phyloP scores from a whole-genome alignment of 306 rosid genomes.

The Astragalus membranaceus region DNA sequence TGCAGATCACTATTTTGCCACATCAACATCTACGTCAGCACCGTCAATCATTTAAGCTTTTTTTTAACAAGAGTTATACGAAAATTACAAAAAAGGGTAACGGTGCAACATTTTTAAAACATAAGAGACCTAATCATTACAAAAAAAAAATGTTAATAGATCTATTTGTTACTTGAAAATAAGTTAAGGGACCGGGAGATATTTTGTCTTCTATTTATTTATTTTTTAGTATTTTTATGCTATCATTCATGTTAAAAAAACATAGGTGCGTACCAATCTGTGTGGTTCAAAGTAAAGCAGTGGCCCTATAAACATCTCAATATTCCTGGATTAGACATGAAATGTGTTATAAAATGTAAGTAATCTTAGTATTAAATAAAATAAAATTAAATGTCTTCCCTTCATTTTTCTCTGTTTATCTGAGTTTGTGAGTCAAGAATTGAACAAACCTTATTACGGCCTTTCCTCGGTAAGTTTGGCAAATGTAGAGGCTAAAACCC shows the following conservation, averaged over 20 bases:
- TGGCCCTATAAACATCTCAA: constrained; percentile 60
- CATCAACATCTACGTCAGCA: too few species aligned
- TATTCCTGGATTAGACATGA: constrained; percentile 36
- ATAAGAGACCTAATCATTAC: too few species aligned
- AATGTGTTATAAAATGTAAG: background rate
- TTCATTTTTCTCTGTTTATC: background rate
- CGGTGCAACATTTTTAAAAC: too few species aligned
- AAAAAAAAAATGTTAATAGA: too few species aligned
- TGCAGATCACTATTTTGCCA: too few species aligned
- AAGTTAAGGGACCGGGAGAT: too few species aligned
- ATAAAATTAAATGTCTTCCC: background rate
- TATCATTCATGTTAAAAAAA: background rate
- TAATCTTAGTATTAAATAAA: background rate
- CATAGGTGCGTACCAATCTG: constrained; percentile 36
- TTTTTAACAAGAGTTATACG: too few species aligned
- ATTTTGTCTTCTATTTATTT: too few species aligned
- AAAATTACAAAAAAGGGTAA: too few species aligned
- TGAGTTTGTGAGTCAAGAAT: background rate
- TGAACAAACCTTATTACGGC: constrained; percentile 50
- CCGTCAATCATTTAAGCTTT: too few species aligned
- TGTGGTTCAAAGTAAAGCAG: constrained; percentile 41
- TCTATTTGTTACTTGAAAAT: too few species aligned
- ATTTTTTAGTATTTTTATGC: too few species aligned
- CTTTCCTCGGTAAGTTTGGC: constrained; percentile 54
- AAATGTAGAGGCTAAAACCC: constrained; percentile 51